phyloP scores from a whole-genome alignment of 1,139 yeast species.

The Protomyces lactucae-debilis region DNA sequence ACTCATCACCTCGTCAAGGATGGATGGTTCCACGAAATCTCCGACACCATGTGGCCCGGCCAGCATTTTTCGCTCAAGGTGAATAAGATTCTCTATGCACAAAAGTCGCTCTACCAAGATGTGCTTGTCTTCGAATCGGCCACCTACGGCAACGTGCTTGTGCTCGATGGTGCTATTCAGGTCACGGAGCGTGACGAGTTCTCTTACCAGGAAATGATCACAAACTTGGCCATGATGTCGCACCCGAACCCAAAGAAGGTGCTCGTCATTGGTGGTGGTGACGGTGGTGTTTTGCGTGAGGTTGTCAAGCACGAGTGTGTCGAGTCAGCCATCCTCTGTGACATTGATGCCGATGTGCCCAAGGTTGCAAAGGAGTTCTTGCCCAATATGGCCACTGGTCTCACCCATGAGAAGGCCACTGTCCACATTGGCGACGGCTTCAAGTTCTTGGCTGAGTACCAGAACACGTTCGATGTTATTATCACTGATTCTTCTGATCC shows the following conservation, averaged over 20 bases:
- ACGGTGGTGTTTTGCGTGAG: slow-evolving; percentile 87
- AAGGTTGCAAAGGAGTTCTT: slow-evolving; percentile 66
- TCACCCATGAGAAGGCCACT: slow-evolving; percentile 64
- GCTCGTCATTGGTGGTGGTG: slow-evolving; percentile 89
- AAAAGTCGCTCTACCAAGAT: slow-evolving; percentile 75
- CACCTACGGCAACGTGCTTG: slow-evolving; percentile 77
- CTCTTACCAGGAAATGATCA: slow-evolving; percentile 81
- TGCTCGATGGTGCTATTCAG: slow-evolving; percentile 80
- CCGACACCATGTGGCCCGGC: slow-evolving; percentile 83
- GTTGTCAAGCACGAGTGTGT: slow-evolving; percentile 68
- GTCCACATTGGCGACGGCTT: slow-evolving; percentile 86
- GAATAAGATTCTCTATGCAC: slow-evolving; percentile 67
- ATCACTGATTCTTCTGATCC: slow-evolving; percentile 97
- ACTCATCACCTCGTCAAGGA: slow-evolving; percentile 40
- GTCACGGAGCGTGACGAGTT: slow-evolving; percentile 87
- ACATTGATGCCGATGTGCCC: slow-evolving; percentile 80
- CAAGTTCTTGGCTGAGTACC: slow-evolving; percentile 57
- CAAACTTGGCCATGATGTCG: slow-evolving; percentile 71
- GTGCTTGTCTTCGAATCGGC: slow-evolving; percentile 70
- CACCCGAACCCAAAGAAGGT: slow-evolving; percentile 71
- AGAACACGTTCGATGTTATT: slow-evolving; percentile 68
- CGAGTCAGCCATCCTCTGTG: slow-evolving; percentile 72
- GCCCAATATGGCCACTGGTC: slow-evolving; percentile 73
- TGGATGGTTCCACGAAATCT: slow-evolving; percentile 92
- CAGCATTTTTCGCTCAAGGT: slow-evolving; percentile 79